These are phyloP conservation scores for Volvox carteri DNA, from an alignment of 163 green algal genomes.

Conservation along the genomic window DNA sequence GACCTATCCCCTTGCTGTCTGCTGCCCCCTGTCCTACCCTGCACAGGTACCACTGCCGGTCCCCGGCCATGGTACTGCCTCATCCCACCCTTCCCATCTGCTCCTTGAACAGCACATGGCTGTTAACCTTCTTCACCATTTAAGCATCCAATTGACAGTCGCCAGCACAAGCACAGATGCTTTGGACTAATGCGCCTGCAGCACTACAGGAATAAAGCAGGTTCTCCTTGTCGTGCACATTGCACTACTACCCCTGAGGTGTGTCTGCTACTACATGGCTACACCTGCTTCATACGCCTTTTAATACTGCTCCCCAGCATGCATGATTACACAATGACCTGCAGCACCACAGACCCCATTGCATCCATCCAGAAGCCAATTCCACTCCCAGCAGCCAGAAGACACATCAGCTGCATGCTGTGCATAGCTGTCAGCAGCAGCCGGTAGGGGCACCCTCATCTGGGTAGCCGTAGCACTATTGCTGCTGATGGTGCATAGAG, in stretches of 20 bases:
- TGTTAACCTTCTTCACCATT: too few species aligned
- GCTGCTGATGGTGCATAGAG: slow-evolving; percentile 21
- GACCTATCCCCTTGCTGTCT: too few species aligned
- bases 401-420: background rate
- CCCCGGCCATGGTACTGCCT: too few species aligned
- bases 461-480: slow-evolving; percentile 7
- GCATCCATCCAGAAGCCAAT: background rate
- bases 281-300: background rate
- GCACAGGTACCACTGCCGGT: too few species aligned
- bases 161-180: too few species aligned
- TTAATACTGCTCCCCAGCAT: background rate
- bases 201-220: background rate
- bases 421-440: slow-evolving; percentile 8
- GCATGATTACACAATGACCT: background rate
- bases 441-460: too few species aligned
- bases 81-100: too few species aligned
- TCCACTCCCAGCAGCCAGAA: background rate
- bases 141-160: too few species aligned
- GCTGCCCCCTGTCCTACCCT: too few species aligned
- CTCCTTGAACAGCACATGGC: too few species aligned
- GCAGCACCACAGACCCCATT: background rate
- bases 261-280: slow-evolving; percentile 11
- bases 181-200: background rate
- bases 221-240: background rate
- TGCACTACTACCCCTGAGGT: background rate